Percentiles rank a stretch among this genome's conserved stretches.
Conservation (phyloP, 164 flowering plant species). For the Vitis rupestris region DNA sequence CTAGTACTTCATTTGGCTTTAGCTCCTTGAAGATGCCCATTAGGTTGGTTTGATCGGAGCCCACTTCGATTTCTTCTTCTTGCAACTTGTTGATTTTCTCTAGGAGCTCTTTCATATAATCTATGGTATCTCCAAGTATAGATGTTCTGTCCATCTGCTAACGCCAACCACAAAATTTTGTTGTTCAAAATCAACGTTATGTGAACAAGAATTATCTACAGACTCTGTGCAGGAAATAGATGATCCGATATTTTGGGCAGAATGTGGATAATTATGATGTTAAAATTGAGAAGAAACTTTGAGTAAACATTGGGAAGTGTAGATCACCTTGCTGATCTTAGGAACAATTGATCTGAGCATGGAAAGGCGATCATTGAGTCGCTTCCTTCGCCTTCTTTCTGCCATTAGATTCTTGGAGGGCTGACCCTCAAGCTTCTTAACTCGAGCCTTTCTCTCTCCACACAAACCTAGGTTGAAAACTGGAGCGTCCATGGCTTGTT, state of each 20-base stretch:
- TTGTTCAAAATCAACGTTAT: background rate
- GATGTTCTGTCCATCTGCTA: slow-evolving; percentile 93
- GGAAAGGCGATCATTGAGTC: slow-evolving; percentile 84
- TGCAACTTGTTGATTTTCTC: slow-evolving; percentile 64
- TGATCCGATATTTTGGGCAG: no score
- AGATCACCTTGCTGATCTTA: slow-evolving; percentile 81
- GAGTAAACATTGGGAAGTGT: background rate
- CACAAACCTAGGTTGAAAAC: slow-evolving; percentile 25
- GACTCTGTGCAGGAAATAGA: no score
- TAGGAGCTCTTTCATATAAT: slow-evolving; percentile 80
- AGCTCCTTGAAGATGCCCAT: slow-evolving; percentile 46
- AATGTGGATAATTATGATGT: no score
- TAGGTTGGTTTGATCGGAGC: slow-evolving; percentile 32
- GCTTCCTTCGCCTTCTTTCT: slow-evolving; percentile 82
- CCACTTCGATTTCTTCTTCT: slow-evolving; percentile 41
- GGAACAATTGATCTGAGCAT: slow-evolving; percentile 95
- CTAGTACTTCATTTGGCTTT: slow-evolving; percentile 49
- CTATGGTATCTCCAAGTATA: slow-evolving; percentile 89
- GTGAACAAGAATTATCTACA: background rate
- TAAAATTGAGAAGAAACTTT: no score
- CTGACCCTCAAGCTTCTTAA: slow-evolving; percentile 68
- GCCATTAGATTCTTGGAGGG: slow-evolving; percentile 97
- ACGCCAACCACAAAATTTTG: background rate
- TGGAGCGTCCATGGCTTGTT: slow-evolving; percentile 20
- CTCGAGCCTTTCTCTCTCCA: slow-evolving; percentile 25